Evolutionary conservation across 345 rosid species (phyloP).

Genomic region (Carallia pectinifolia): DNA sequence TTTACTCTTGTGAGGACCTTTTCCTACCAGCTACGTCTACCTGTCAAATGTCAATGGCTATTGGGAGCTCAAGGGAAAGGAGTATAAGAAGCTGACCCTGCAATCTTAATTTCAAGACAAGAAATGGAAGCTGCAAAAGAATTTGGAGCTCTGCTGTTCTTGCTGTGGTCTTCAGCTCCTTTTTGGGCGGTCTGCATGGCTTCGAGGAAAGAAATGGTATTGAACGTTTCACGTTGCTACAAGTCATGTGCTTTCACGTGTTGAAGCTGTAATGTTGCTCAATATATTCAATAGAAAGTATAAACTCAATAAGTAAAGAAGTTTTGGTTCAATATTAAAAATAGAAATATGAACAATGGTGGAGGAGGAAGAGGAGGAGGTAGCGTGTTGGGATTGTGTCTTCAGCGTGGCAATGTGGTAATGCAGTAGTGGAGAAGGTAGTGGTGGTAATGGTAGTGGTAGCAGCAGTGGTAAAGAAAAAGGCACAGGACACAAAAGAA

Average conservation of each 20-base stretch:
- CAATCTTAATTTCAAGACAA: background rate
- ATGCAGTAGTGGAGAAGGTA: background rate
- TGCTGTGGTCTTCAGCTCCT: constrained; percentile 20
- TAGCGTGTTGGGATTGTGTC: background rate
- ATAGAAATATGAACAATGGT: background rate
- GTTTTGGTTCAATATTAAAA: background rate
- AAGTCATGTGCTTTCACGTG: background rate
- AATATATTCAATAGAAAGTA: constrained; percentile 16
- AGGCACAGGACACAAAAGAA: background rate
- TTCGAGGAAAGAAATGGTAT: constrained; percentile 21
- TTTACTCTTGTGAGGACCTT: constrained; percentile 31
- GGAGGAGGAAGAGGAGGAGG: constrained; percentile 3
- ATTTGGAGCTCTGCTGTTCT: constrained; percentile 26
- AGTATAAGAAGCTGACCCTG: constrained; percentile 18
- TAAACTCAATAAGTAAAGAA: constrained; percentile 13
- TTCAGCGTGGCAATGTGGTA: too few relatives aligned
- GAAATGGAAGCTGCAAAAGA: constrained; percentile 22
- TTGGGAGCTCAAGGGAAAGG: background rate
- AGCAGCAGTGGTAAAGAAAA: background rate
- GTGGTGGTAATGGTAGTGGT: background rate
- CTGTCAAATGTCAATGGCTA: background rate
- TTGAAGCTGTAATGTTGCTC: constrained; percentile 9
- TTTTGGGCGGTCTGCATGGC: constrained; percentile 37
- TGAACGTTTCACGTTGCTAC: constrained; percentile 16
- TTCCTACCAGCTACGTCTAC: background rate